Evolutionary conservation across 352 stramenopile species (phyloP), one percentile per base, ranked within the genome.

Genomic region (Peronospora farinosa): DNA sequence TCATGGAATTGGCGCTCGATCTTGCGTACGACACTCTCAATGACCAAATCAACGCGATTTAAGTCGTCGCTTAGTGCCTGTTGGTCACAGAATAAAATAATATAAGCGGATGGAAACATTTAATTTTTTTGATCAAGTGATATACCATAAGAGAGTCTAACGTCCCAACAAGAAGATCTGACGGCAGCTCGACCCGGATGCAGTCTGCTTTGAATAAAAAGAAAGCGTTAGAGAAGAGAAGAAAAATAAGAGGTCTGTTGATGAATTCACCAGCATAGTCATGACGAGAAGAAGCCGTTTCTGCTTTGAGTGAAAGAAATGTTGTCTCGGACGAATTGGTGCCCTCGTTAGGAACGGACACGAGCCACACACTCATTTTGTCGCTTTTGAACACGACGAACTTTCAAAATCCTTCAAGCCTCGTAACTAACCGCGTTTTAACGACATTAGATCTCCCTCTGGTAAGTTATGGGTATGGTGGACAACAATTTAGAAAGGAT

Each of bases 1-100:
- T 99, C 96, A 28, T 83, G 70, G 60, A 96, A 96, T 58, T 97
- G 95, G 35, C 95, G 89, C 74, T 98, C 95, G 50, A 99, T 96
- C 81, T 98, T 98, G 62, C 84, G 75, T 46, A 99, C 95, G 43
- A 97, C 94, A 53, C 73, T 81, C 68, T 99, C 96, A 31, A 98
- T 86, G 46, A 90, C 65, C 54, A 86, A 72, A 57, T 99, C 95
- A 32, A 98, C 95, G 57, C 97, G 97, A 39, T 93, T 94, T 28
- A 99, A 72, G 44, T 98, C 95, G 58, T 98, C 95, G 33, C 87
- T 88, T 39, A 92, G 49, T 16, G 80, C 79, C 79, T 92, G 11
- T 8, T 7, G 40, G 16, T 35, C 27, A 32, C 36, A 49, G n/a
- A 19, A 23, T 25, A 44, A 5, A 35, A 37, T 65, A 6, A 57